Evolutionary conservation across 1,284 basidiomycete genomes (phyloP).

Genomic region (Leccinum angustisporum): DNA sequence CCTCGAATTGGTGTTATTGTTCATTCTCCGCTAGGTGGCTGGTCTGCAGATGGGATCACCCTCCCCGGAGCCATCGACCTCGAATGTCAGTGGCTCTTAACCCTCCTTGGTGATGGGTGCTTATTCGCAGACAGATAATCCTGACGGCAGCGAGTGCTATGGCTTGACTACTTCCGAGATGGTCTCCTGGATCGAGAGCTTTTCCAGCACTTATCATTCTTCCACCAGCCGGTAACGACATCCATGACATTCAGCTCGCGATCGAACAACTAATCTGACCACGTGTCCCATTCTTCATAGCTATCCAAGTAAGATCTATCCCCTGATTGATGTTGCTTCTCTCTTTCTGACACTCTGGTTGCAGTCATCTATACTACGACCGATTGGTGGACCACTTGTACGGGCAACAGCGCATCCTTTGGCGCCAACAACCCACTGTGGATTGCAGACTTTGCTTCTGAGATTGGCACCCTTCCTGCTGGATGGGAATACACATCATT

Average conservation of each 20-base stretch:
- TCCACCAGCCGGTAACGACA: conserved; percentile 44
- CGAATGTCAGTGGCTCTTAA: conserved; percentile 43
- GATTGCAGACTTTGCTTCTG: conserved; percentile 54
- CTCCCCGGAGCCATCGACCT: conserved; percentile 68
- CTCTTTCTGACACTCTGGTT: not conserved
- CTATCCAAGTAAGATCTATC: conserved; percentile 34
- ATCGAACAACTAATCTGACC: conserved; percentile 5
- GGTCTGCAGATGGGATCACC: conserved; percentile 50
- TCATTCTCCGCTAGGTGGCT: not conserved
- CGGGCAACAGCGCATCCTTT: conserved; percentile 55
- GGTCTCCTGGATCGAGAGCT: conserved; percentile 63
- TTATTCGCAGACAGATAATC: conserved; percentile 41
- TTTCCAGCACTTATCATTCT: conserved; percentile 61
- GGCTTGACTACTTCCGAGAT: conserved; percentile 52
- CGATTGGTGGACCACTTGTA: conserved; percentile 69
- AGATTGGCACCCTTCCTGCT: conserved; percentile 52
- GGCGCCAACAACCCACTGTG: conserved; percentile 53
- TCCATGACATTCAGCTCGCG: not conserved
- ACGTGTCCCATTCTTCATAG: conserved; percentile 19
- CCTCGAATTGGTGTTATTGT: not conserved
- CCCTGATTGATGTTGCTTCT: not conserved
- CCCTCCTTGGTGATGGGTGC: not conserved
- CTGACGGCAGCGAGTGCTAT: conserved; percentile 54
- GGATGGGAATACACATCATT: conserved; percentile 59
- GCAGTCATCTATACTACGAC: conserved; percentile 63